Evolutionary conservation across 306 rosid genomes (phyloP), one percentile per base, ranked within the genome.

Genomic region (Lathyrus tuberosus): DNA sequence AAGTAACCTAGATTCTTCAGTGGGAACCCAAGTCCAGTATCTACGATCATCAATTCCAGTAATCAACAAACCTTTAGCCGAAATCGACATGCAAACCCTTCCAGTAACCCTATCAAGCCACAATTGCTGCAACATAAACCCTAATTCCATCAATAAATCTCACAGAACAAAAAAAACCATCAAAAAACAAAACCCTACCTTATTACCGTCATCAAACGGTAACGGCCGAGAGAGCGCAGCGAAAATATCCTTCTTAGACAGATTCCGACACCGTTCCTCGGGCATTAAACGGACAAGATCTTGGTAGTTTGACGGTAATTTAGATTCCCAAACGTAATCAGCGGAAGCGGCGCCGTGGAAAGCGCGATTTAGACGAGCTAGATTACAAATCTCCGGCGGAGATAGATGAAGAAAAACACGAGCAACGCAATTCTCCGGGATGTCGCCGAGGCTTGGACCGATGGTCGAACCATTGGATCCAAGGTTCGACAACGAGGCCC

Each of bases 301-400:
- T 46, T 78, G 88, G 78, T 90, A 93, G 80, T 90, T 90, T 1
- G 75, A 28, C 8, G 97, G 98, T 78, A 93, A 57, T 84, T 93
- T 93, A 1, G 90, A 2, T 72, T 90, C 84, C 98, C 97, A 93
- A 1, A 93, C 90, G 46, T 82, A 64, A 73, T 93, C 97, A 11
- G 98, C 87, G 18, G 98, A 90, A 56, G 97, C 94, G 4, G 97
- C 96, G 4, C 97, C 96, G 8, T 96, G 91, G 56, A 93, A 93
- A 1, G 97, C 88, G 12, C 89, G 81, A 60, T 87, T 93, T 20
- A 93, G 85, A 31, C 97, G 83, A 5, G 98, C 97, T 7, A 93
- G 76, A 63, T 88, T 93, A 78, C 98, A 93, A 64, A 88, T 93
- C 86, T 93, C 94, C 47, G 90, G 98, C 51, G 98, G 97, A 63